phyloP scores from a whole-genome alignment of 352 stramenopile genomes.

The Phytophthora hybrid region DNA sequence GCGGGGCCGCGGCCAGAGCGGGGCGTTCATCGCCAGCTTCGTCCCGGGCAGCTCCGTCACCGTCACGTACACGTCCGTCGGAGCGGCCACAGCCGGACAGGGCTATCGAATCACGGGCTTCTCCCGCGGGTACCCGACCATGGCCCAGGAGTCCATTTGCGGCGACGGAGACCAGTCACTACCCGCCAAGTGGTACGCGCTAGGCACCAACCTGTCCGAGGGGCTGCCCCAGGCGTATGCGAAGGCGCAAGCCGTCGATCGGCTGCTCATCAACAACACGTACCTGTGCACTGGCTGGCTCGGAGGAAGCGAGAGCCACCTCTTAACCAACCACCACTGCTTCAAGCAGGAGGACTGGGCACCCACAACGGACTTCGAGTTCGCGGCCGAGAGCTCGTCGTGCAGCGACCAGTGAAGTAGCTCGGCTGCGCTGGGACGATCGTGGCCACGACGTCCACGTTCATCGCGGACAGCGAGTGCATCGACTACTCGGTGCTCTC shows the following conservation, averaged over 20 bases:
- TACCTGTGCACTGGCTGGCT: too few species aligned
- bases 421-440: constrained; percentile 58
- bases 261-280: too few species aligned
- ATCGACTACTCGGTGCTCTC: constrained; percentile 72
- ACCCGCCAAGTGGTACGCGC: constrained; percentile 61
- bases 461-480: constrained; percentile 34
- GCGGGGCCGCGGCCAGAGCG: too few species aligned
- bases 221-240: too few species aligned
- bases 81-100: constrained; percentile 3
- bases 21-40: too few species aligned
- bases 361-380: constrained; percentile 61
- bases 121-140: constrained; percentile 49
- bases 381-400: constrained; percentile 58
- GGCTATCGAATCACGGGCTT: constrained; percentile 57
- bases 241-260: too few species aligned
- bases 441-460: constrained; percentile 53
- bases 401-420: constrained; percentile 54
- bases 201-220: constrained; percentile 28
- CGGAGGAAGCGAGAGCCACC: constrained; percentile 59
- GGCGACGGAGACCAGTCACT: constrained; percentile 56
- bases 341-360: constrained; percentile 48
- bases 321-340: constrained; percentile 81
- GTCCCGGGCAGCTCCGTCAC: constrained; percentile 50
- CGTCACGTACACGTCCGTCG: constrained; percentile 53
- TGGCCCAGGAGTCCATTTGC: constrained; percentile 53